phyloP scores from a whole-genome alignment of 1,284 basidiomycete genomes.

The Cerioporus squamosus region DNA sequence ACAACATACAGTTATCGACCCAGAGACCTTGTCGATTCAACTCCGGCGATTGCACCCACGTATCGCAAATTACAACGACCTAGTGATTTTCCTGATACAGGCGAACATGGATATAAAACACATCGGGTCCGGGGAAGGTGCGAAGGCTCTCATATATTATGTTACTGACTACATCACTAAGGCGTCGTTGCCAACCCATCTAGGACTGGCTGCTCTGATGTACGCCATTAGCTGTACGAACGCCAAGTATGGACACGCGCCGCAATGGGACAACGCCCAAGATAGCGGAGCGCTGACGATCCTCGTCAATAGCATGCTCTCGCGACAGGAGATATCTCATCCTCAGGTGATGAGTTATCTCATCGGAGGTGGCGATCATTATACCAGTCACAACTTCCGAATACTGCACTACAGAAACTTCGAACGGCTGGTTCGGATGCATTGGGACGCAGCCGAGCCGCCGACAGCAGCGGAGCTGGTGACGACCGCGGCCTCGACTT shows the following conservation, averaged over 20 bases:
- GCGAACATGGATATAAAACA: slow-evolving; percentile 40
- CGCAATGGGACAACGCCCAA: too few relatives aligned
- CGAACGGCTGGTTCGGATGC: too few relatives aligned
- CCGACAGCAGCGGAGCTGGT: too few relatives aligned
- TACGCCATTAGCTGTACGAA: not conserved
- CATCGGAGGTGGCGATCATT: too few relatives aligned
- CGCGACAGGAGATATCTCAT: too few relatives aligned
- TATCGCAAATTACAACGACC: slow-evolving; percentile 15
- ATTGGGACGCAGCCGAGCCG: too few relatives aligned
- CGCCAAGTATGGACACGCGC: not conserved
- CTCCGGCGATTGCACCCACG: slow-evolving; percentile 14
- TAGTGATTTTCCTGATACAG: slow-evolving; percentile 17
- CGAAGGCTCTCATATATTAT: slow-evolving; percentile 29
- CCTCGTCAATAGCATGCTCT: not conserved
- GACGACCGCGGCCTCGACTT: too few relatives aligned
- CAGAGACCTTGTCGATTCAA: slow-evolving; percentile 4
- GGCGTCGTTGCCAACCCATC: not conserved
- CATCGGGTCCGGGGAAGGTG: slow-evolving; percentile 34
- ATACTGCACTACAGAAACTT: too few relatives aligned
- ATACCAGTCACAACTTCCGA: too few relatives aligned
- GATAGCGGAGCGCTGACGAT: not conserved
- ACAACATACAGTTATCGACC: slow-evolving; percentile 1
- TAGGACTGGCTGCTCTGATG: not conserved
- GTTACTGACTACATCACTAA: slow-evolving; percentile 4
- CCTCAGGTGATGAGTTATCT: too few relatives aligned